Evolutionary conservation across 176 grass and related monocot genomes (phyloP), one percentile per base, ranked within the genome.

Genomic region (Carex scoparia): DNA sequence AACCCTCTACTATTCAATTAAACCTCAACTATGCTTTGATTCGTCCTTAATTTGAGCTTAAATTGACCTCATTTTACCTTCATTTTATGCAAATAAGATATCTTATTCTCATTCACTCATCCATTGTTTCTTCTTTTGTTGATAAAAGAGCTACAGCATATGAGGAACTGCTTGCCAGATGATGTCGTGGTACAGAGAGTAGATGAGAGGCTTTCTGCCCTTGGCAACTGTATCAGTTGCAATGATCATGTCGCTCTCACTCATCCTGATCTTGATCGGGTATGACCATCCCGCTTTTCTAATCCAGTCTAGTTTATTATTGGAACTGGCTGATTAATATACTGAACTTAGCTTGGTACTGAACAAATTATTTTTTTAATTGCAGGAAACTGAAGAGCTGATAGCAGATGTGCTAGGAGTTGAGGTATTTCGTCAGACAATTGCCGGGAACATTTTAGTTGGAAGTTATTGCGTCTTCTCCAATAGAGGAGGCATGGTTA

Each of bases 221-320:
- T 99, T 33, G 96, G 96, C 35, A 99, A 99, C 61, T 99, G 96
- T 48, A 64, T 99, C 46, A 71, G 93, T 83, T 99, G 93, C 64
- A 99, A 99, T 62, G 96, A 99, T 78, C 96, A 99, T 94, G 96
- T 99, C 69, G 96, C 93, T n/a, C 91, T 99, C 61, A 99, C 96
- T 79, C 96, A 99, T 73, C 96, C 96, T 84, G 96, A 99, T 79
- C 91, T 99, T 23, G 91, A 99, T 74, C 94, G 86, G 81, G 96
- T 99, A 88, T 44, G n/a, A 35, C 53, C 11, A 79, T 16, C 15
- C 56, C 30, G 10, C 54, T 4, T 64, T 15, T 85, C 7, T 76
- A 12, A 13, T 8, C 10, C 37, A 19, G 11, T 19, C 19, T 44
- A 28, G 51, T 79, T 4, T 14, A 28, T 7, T 56, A 1, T 27